Evolutionary conservation across 1,284 basidiomycete species (phyloP).

Genomic region (Sanguinoderma infundibulare): DNA sequence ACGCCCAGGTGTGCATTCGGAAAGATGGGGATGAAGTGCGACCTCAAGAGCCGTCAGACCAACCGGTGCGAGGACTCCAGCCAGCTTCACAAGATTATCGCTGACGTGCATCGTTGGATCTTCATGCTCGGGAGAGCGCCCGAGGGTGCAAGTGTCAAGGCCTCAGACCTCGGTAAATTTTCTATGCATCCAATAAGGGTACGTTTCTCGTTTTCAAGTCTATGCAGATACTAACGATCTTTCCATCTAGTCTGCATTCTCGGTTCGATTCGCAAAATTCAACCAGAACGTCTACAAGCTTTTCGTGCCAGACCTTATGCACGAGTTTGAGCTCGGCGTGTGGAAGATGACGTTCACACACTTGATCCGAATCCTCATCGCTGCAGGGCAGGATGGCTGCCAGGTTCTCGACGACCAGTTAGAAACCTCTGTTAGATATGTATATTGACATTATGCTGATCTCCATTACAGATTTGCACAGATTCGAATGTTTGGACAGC

Average conservation of each 20-base stretch:
- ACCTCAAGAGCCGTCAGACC: background rate
- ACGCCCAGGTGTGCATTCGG: constrained; percentile 28
- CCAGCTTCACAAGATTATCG: background rate
- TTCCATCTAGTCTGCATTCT: constrained; percentile 40
- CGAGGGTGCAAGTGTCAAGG: background rate
- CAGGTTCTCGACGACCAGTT: constrained; percentile 25
- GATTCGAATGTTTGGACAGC: constrained; percentile 30
- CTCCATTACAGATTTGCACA: constrained; percentile 20
- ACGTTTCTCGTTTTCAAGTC: background rate
- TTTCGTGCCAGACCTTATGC: constrained; percentile 29
- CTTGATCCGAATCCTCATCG: constrained; percentile 28
- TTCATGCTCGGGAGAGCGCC: constrained; percentile 8
- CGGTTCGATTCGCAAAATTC: constrained; percentile 5
- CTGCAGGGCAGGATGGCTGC: constrained; percentile 13
- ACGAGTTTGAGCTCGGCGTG: constrained; percentile 33
- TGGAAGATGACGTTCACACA: constrained; percentile 31
- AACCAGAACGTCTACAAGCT: constrained; percentile 24
- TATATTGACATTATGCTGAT: background rate
- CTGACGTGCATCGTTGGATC: constrained; percentile 2
- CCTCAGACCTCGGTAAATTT: background rate
- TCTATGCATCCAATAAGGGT: constrained; percentile 3
- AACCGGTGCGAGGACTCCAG: constrained; percentile 2
- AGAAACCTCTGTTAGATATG: background rate
- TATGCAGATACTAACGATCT: background rate
- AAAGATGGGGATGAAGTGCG: constrained; percentile 6